Evolutionary conservation across 257 asterid genomes (phyloP), one percentile per base, ranked within the genome.

Genomic region (Solanum pimpinellifolium): DNA sequence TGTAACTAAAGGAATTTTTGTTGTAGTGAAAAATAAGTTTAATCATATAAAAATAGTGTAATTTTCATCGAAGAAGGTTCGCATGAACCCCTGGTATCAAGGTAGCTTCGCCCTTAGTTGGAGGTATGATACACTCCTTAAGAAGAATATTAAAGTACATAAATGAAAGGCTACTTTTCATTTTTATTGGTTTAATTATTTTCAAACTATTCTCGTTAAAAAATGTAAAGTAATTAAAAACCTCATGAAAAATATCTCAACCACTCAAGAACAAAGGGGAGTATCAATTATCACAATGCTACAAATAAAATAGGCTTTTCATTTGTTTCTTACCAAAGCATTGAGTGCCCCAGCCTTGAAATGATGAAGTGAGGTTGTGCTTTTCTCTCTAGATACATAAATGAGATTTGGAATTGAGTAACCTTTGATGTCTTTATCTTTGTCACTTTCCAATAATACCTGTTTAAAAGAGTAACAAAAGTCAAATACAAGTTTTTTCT

Each of bases 291-390:
- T 59, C 25, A 59, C 25, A 59, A 59, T 0, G 66, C 31, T 62
- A 23, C 31, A 5, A 11, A n/a, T 2, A 62, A n/a, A 49, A 11
- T 41, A 14, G 33, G 29, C 60, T 16, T 15, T 6, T 16, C 6
- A 4, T 39, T 18, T 12, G 59, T 76, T 15, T 39, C 83, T 85
- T 31, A 90, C 92, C 92, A 90, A 85, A 81, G 88, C 91, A 77
- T 90, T 90, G 87, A 90, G 89, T 18, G 92, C 92, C 6, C 92
- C 92, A 31, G 92, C 92, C 87, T 90, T 90, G 86, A 42, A 88
- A 42, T 90, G 88, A 82, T 88, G 92, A 18, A 29, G 88, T 70
- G 87, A 85, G 11, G 87, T 81, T 74, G 92, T 86, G 78, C 82
- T 75, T 59, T 90, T 90, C 47, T 88, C 92, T 75, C 92, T 74